Conservation (phyloP, 2,329 filamentous ascomycete species). For the Hypoxylon sp. region DNA sequence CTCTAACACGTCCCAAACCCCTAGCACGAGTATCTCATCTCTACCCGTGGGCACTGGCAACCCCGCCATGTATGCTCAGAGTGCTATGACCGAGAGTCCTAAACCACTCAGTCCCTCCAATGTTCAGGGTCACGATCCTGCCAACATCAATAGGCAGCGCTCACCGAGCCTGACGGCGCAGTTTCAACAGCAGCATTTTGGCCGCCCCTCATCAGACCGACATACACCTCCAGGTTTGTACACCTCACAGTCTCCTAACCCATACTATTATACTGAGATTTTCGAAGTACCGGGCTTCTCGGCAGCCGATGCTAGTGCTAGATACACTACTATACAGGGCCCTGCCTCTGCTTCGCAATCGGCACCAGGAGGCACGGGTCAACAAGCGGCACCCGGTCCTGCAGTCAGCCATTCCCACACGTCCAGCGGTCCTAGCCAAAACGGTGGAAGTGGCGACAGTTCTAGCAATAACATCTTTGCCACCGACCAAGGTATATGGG, state of each 20-base stretch:
- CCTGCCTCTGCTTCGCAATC: constrained; percentile 37
- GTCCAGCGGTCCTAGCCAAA: constrained; percentile 61
- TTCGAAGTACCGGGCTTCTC: constrained; percentile 43
- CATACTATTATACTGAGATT: constrained; percentile 41
- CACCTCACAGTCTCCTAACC: constrained; percentile 31
- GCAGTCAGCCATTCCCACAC: constrained; percentile 46
- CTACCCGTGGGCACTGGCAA: constrained; percentile 56
- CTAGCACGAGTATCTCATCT: constrained; percentile 60
- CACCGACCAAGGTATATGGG: constrained; percentile 71
- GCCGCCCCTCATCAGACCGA: constrained; percentile 64
- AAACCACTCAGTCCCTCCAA: constrained; percentile 78
- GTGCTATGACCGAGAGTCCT: constrained; percentile 83
- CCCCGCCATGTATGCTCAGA: constrained; percentile 71
- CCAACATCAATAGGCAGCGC: constrained; percentile 62
- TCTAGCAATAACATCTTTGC: constrained; percentile 72
- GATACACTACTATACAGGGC: constrained; percentile 39
- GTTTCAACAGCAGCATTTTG: constrained; percentile 70
- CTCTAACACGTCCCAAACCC: constrained; percentile 63
- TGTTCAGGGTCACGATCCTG: constrained; percentile 61
- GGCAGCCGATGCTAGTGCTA: constrained; percentile 45
- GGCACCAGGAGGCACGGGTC: constrained; percentile 37
- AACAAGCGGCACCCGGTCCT: constrained; percentile 30
- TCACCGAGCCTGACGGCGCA: constrained; percentile 73
- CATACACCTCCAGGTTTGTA: constrained; percentile 63
- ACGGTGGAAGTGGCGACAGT: constrained; percentile 65